A percentile compares a stretch with the other conserved stretches of the same genome.
phyloP scores from a whole-genome alignment of 306 rosid species.

The Prunus mongolica region DNA sequence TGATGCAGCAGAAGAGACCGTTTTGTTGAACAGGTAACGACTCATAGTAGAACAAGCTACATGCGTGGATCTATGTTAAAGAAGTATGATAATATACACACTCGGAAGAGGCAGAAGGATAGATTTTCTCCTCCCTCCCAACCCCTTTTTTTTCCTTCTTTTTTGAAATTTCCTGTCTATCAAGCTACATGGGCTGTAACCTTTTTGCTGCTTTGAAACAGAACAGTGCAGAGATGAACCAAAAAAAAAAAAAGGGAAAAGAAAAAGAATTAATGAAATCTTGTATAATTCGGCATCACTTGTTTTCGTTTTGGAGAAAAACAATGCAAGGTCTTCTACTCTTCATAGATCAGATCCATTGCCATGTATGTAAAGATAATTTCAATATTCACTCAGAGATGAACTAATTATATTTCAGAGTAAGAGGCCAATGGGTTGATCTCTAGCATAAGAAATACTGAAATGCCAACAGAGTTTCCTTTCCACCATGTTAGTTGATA shows the following conservation, averaged over 20 bases:
- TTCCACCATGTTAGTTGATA: too few species aligned
- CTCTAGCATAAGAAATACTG: too few species aligned
- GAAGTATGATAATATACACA: neutral
- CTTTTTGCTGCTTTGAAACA: slow-evolving; percentile 5
- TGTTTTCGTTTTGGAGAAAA: neutral
- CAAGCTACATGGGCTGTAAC: neutral
- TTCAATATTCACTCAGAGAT: too few species aligned
- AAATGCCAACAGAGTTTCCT: too few species aligned
- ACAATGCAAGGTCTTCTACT: neutral
- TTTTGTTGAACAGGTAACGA: slow-evolving; percentile 41
- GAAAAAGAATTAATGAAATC: slow-evolving; percentile 3
- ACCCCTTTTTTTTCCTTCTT: neutral
- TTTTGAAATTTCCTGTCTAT: neutral
- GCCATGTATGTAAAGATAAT: neutral
- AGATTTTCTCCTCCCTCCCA: neutral
- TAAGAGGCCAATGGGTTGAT: too few species aligned
- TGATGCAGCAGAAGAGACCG: slow-evolving; percentile 54
- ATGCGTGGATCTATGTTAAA: neutral
- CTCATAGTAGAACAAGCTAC: neutral
- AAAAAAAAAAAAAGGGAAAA: neutral
- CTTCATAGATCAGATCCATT: neutral
- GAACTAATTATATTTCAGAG: too few species aligned
- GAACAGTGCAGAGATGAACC: slow-evolving; percentile 5
- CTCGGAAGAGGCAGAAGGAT: neutral
- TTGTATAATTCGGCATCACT: slow-evolving; percentile 1